Conservation (phyloP, 2,329 filamentous ascomycete species). For the Trichophaea hybrida region DNA sequence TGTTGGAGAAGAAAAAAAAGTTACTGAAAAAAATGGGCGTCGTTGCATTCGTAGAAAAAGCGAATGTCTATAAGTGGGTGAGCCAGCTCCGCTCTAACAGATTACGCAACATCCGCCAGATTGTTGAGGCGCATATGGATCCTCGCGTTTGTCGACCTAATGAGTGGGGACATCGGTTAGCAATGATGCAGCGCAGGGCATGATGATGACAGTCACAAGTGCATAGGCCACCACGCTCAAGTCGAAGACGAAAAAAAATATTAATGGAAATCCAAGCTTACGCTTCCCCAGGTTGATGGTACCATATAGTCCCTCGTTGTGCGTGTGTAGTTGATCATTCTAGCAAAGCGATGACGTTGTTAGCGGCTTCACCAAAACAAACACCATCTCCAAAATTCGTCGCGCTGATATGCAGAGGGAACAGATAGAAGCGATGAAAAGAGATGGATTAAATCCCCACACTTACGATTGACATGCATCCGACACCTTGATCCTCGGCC, state of each 20-base stretch:
- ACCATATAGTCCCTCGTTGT: constrained; percentile 99
- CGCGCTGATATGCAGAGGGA: constrained; percentile 1
- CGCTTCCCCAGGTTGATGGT: constrained; percentile 82
- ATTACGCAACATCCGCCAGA: constrained; percentile 84
- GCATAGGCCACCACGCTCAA: background rate
- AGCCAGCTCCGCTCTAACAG: constrained; percentile 12
- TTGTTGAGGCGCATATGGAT: constrained; percentile 96
- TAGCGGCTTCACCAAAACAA: background rate
- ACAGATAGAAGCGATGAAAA: background rate
- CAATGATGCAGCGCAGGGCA: background rate
- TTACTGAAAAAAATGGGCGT: background rate
- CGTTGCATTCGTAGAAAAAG: constrained; percentile 8
- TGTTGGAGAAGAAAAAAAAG: background rate
- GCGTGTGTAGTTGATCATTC: constrained; percentile 95
- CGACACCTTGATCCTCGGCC: constrained; percentile 88
- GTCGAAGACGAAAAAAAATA: background rate
- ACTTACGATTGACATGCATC: constrained; percentile 75
- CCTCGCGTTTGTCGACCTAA: constrained; percentile 74
- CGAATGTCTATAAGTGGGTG: constrained; percentile 6
- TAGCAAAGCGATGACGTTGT: constrained; percentile 32
- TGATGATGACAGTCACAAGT: background rate
- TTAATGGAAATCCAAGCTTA: constrained; percentile 31
- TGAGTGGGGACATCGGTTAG: background rate
- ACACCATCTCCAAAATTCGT: background rate
- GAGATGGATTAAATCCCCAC: constrained; percentile 15